Evolutionary conservation across 208 protist genomes (phyloP).

Genomic region (Acanthamoeba quina): DNA sequence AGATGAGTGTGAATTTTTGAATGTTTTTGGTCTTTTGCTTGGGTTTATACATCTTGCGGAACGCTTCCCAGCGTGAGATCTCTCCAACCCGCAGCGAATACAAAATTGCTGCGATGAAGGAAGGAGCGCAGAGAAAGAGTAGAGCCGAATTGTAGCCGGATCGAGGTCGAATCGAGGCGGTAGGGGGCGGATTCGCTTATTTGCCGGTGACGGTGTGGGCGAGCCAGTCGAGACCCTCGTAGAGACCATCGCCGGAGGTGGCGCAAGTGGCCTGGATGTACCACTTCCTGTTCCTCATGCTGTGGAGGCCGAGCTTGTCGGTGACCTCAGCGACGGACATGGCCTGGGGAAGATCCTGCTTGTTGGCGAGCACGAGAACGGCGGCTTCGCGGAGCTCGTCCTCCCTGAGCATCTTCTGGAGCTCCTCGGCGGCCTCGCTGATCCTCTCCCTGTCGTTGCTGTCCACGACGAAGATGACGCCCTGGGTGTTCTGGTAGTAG

Average conservation of each 20-base stretch:
- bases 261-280: constrained; percentile 71
- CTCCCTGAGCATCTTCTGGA: constrained; percentile 72
- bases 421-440: constrained; percentile 77
- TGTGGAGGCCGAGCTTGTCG: constrained; percentile 45
- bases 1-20: neutral
- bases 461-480: constrained; percentile 82
- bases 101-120: constrained; percentile 2
- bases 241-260: constrained; percentile 77
- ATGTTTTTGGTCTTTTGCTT: constrained; percentile 12
- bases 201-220: constrained; percentile 57
- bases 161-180: neutral
- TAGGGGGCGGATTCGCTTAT: neutral
- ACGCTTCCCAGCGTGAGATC: neutral
- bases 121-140: neutral
- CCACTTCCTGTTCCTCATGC: constrained; percentile 51
- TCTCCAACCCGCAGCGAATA: neutral
- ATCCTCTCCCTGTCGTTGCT: constrained; percentile 70
- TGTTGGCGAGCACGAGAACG: constrained; percentile 93
- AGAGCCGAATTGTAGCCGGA: constrained; percentile 6
- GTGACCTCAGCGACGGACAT: constrained; percentile 44
- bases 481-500: constrained; percentile 79
- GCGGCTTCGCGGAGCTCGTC: constrained; percentile 60
- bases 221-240: constrained; percentile 79
- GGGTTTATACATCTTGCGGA: constrained; percentile 8
- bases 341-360: constrained; percentile 86